Conservation (phyloP, 2,329 filamentous ascomycete genomes). For the Monosporascus sp. region DNA sequence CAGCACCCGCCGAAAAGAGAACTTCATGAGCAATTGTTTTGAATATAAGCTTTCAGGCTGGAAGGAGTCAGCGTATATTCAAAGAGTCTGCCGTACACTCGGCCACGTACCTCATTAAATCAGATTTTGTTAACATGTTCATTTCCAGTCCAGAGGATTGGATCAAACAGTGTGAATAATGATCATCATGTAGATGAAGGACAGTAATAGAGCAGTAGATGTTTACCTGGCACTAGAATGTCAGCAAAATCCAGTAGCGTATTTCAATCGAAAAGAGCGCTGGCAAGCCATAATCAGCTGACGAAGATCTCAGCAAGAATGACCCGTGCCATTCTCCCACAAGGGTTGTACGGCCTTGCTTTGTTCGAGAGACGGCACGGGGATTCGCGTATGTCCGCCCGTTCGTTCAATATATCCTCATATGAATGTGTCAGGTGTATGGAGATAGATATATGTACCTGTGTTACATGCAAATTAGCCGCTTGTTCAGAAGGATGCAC, state of each 20-base stretch:
- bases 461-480: slow-evolving; percentile 33
- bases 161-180: slow-evolving; percentile 37
- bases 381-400: slow-evolving; percentile 63
- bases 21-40: background rate
- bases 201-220: slow-evolving; percentile 6
- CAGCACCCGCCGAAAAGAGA: slow-evolving; percentile 9
- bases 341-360: slow-evolving; percentile 60
- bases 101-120: slow-evolving; percentile 32
- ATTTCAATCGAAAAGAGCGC: slow-evolving; percentile 6
- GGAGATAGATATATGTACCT: slow-evolving; percentile 36
- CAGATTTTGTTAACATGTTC: slow-evolving; percentile 30
- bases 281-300: slow-evolving; percentile 48
- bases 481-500: slow-evolving; percentile 12
- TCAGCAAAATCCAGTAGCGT: slow-evolving; percentile 23
- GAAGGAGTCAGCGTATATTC: slow-evolving; percentile 12
- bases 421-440: slow-evolving; percentile 24
- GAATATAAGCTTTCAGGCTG: slow-evolving; percentile 22
- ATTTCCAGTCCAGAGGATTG: slow-evolving; percentile 28
- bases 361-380: slow-evolving; percentile 41
- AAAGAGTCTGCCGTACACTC: background rate
- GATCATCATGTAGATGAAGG: slow-evolving; percentile 27
- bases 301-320: slow-evolving; percentile 63
- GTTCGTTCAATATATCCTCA: slow-evolving; percentile 67
- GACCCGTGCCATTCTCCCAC: slow-evolving; percentile 45
- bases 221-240: slow-evolving; percentile 22